Evolutionary conservation across 176 grass and related monocot species (phyloP).

Genomic region (Eleusine coracana): DNA sequence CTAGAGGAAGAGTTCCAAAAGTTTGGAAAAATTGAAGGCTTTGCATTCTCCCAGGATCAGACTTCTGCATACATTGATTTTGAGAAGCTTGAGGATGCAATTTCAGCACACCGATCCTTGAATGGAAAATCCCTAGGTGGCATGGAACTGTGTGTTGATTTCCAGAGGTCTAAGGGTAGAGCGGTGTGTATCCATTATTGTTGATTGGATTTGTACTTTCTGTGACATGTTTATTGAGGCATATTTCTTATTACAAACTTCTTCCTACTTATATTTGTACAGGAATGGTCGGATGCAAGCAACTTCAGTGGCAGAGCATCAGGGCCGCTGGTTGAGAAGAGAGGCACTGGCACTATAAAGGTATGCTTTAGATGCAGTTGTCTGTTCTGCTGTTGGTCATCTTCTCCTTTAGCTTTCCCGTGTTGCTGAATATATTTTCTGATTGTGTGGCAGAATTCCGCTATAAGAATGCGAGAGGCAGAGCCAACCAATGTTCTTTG

Average conservation of each 20-base stretch:
- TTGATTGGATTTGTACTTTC: slow-evolving; percentile 4
- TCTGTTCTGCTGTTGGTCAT: neutral
- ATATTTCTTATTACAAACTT: slow-evolving; percentile 15
- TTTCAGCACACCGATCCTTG: slow-evolving; percentile 82
- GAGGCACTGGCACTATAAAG: slow-evolving; percentile 51
- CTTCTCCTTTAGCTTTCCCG: neutral
- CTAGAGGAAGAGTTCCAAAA: slow-evolving; percentile 75
- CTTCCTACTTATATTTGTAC: slow-evolving; percentile 30
- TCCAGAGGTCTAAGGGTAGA: slow-evolving; percentile 75
- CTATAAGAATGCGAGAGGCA: slow-evolving; percentile 48
- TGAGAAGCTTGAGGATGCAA: slow-evolving; percentile 79
- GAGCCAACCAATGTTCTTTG: slow-evolving; percentile 84
- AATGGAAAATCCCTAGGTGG: slow-evolving; percentile 74
- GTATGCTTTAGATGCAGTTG: slow-evolving; percentile 25
- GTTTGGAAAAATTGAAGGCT: slow-evolving; percentile 73
- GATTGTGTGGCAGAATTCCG: slow-evolving; percentile 38
- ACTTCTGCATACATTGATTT: slow-evolving; percentile 79
- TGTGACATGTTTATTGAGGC: neutral
- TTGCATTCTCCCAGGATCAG: slow-evolving; percentile 66
- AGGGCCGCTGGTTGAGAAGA: slow-evolving; percentile 41
- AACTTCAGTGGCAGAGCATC: slow-evolving; percentile 44
- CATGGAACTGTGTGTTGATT: slow-evolving; percentile 88
- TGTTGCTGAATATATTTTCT: slow-evolving; percentile 37
- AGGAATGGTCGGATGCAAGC: slow-evolving; percentile 59
- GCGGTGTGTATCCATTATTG: slow-evolving; percentile 48